Evolutionary conservation across 768 basidiomycete species (phyloP), one percentile per base, ranked within the genome.

Genomic region (Nidularia sp.): DNA sequence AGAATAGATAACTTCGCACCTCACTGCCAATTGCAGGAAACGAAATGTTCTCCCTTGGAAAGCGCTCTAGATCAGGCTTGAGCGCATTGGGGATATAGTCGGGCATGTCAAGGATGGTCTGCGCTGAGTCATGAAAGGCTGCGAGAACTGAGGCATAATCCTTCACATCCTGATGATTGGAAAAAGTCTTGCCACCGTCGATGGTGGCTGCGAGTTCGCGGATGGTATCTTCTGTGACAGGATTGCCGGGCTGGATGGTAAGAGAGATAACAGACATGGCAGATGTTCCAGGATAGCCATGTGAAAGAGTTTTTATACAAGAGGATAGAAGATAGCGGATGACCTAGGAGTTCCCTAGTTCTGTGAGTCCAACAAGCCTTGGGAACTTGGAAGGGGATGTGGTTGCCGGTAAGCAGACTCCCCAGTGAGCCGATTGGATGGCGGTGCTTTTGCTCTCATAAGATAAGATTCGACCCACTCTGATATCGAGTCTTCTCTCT

Each of bases 181-280:
- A 54, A 41, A 61, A 45, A 22, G 47, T 53, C 57, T 58, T 59
- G 2, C 60, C 60, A 33, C 48, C 55, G 18, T 55, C 53, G n/a
- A 61, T 61, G 50, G 53, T 53, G 45, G 48, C 44, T 5, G 55
- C 60, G 36, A 55, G 41, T 3, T 25, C 32, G 22, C 52, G 55
- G 36, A 61, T 55, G 9, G 55, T 59, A 10, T 56, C 60, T 52
- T 61, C 60, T 35, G 55, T 61, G 41, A 61, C 57, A 15, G 60
- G 60, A 32, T 61, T 61, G 9, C 57, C 57, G 9, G 57, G 55
- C 60, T 50, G 56, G 6, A 61, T 56, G 13, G 54, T 55, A 35
- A 61, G 60, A 41, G 60, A 61, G 44, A 61, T 55, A 34, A 61
- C 60, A 45, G 60, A 61, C 60, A 61, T 61, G 29, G 65, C 78